phyloP scores from a whole-genome alignment of 164 flowering plant genomes.

The Aristolochia californica region DNA sequence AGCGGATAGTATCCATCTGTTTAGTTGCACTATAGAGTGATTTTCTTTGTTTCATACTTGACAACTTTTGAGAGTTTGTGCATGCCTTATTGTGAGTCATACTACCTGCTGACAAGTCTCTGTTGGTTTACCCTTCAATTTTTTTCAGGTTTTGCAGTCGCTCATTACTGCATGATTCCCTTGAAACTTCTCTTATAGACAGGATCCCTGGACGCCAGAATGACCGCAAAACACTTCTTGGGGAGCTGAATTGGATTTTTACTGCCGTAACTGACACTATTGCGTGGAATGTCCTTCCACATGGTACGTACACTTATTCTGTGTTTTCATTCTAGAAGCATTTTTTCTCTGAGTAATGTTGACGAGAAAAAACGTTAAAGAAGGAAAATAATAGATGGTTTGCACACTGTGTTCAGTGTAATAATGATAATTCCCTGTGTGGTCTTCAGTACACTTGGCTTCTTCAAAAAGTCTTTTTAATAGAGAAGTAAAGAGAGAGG shows the following conservation, averaged over 20 bases:
- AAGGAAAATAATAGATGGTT: too few relatives aligned
- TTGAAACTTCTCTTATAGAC: slow-evolving; percentile 68
- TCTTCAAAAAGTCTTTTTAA: too few relatives aligned
- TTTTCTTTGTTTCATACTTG: too few relatives aligned
- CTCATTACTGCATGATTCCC: slow-evolving; percentile 67
- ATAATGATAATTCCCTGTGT: too few relatives aligned
- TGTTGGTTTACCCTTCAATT: neutral
- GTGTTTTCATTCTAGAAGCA: neutral
- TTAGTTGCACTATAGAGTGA: too few relatives aligned
- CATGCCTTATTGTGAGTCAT: too few relatives aligned
- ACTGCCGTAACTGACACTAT: slow-evolving; percentile 98
- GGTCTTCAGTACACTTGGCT: too few relatives aligned
- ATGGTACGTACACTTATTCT: slow-evolving; percentile 36
- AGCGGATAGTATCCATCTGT: too few relatives aligned
- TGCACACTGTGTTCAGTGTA: too few relatives aligned
- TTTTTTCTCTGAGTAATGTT: neutral
- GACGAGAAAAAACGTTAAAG: too few relatives aligned
- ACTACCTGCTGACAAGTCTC: neutral
- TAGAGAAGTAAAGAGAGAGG: too few relatives aligned
- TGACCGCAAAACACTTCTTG: slow-evolving; percentile 90
- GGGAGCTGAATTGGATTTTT: slow-evolving; percentile 98
- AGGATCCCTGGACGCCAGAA: slow-evolving; percentile 94
- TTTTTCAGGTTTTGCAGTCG: slow-evolving; percentile 71
- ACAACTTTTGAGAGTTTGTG: neutral
- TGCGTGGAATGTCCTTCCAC: slow-evolving; percentile 99